phyloP scores from a whole-genome alignment of 768 basidiomycete genomes.

The Amanita pallidorosea region DNA sequence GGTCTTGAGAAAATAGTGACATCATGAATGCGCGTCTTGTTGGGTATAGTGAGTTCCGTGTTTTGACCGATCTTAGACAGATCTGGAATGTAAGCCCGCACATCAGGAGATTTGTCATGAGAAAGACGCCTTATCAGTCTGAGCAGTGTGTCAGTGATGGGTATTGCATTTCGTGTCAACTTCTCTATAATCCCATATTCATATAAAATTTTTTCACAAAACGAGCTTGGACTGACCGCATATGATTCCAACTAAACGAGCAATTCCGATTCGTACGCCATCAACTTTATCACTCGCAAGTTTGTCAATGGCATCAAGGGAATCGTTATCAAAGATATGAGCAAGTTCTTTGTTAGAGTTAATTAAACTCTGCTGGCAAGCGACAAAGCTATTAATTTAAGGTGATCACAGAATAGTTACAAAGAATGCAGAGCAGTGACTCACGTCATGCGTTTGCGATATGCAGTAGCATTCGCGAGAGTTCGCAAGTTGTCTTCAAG shows the following conservation, averaged over 20 bases:
- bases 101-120: conserved; percentile 49
- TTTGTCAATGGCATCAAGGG: conserved; percentile 42
- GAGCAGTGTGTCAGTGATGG: conserved; percentile 22
- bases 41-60: not conserved
- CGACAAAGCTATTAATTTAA: conserved; percentile 46
- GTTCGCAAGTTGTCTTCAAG: conserved; percentile 30
- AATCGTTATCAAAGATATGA: conserved; percentile 30
- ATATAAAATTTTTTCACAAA: not conserved
- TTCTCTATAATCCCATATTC: conserved; percentile 16
- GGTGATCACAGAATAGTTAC: not conserved
- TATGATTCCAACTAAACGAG: conserved; percentile 54
- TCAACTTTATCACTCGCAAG: conserved; percentile 61
- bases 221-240: conserved; percentile 33
- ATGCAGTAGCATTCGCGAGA: conserved; percentile 35
- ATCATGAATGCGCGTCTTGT: conserved; percentile 8
- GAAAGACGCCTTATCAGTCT: conserved; percentile 36
- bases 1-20: conserved; percentile 25
- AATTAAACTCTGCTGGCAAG: conserved; percentile 58
- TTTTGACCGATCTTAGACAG: conserved; percentile 11
- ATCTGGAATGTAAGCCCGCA: conserved; percentile 44
- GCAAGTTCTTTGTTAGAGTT: conserved; percentile 17
- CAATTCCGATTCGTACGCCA: conserved; percentile 79
- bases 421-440: conserved; percentile 15
- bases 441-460: conserved; percentile 65
- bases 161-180: conserved; percentile 16